Percentiles rank a stretch among this genome's conserved stretches.
Conservation (phyloP, 768 basidiomycete species). For the Pleurotus cornucopiae region DNA sequence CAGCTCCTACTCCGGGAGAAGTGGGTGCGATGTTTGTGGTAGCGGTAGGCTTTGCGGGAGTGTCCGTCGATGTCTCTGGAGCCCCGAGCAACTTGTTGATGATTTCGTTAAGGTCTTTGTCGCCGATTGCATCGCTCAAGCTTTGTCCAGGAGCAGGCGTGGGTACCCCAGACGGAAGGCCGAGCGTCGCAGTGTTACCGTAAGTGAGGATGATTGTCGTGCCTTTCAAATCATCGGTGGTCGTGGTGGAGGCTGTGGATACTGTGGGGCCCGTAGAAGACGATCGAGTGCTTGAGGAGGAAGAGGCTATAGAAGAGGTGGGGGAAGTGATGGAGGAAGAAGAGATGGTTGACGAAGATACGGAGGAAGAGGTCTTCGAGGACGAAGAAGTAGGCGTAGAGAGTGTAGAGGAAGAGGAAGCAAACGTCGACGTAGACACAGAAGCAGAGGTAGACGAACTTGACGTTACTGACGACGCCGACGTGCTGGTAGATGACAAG, state of each 20-base stretch:
- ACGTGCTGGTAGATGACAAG: constrained; percentile 1
- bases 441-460: constrained; percentile 20
- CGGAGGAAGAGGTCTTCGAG: not conserved
- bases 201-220: constrained; percentile 5
- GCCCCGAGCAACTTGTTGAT: not conserved
- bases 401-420: constrained; percentile 17
- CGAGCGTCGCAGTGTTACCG: not conserved
- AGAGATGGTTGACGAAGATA: not conserved
- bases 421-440: constrained; percentile 20
- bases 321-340: not conserved
- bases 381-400: constrained; percentile 8
- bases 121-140: not conserved
- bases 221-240: not conserved
- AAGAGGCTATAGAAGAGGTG: not conserved
- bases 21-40: not conserved
- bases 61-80: not conserved
- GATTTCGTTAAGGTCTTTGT: constrained; percentile 1
- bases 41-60: not conserved
- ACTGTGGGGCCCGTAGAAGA: not conserved
- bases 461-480: constrained; percentile 2
- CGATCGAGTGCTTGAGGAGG: not conserved
- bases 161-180: not conserved
- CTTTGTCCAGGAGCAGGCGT: constrained; percentile 4
- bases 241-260: not conserved
- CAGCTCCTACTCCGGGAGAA: not conserved